Conservation (phyloP, 2,329 filamentous ascomycete genomes). For the Apiospora arundinis region DNA sequence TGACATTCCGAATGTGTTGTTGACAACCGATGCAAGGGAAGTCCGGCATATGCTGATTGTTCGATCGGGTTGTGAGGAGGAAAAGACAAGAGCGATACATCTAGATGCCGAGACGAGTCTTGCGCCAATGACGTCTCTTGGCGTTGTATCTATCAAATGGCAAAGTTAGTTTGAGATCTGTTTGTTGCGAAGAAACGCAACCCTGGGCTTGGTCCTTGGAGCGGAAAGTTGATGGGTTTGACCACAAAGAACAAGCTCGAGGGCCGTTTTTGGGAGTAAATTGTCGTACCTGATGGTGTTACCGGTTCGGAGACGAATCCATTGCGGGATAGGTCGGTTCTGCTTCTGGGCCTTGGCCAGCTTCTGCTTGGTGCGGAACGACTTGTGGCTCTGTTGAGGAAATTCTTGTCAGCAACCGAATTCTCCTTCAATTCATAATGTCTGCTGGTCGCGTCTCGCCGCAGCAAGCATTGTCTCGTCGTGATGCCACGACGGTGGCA, state of each 20-base stretch:
- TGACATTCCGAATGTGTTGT: neutral
- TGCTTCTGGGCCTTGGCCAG: constrained; percentile 99
- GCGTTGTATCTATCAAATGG: constrained; percentile 86
- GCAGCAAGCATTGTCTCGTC: neutral
- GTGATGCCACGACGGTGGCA: neutral
- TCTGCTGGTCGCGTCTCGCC: neutral
- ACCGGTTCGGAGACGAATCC: constrained; percentile 97
- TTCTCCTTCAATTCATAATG: neutral
- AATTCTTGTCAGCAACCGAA: constrained; percentile 24
- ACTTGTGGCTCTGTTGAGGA: constrained; percentile 87
- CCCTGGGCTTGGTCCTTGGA: neutral
- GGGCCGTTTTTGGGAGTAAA: neutral
- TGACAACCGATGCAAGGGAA: constrained; percentile 4
- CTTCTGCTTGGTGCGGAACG: constrained; percentile 99
- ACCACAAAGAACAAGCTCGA: neutral
- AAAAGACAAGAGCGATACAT: constrained; percentile 55
- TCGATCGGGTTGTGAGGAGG: constrained; percentile 15
- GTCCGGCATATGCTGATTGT: neutral
- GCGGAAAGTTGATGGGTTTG: neutral
- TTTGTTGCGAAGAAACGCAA: neutral
- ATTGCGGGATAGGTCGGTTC: constrained; percentile 99
- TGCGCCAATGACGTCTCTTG: constrained; percentile 99
- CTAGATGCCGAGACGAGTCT: constrained; percentile 99
- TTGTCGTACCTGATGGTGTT: constrained; percentile 97
- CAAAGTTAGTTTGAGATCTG: constrained; percentile 28